phyloP scores from a whole-genome alignment of 345 rosid species.

The Geranium brycei region DNA sequence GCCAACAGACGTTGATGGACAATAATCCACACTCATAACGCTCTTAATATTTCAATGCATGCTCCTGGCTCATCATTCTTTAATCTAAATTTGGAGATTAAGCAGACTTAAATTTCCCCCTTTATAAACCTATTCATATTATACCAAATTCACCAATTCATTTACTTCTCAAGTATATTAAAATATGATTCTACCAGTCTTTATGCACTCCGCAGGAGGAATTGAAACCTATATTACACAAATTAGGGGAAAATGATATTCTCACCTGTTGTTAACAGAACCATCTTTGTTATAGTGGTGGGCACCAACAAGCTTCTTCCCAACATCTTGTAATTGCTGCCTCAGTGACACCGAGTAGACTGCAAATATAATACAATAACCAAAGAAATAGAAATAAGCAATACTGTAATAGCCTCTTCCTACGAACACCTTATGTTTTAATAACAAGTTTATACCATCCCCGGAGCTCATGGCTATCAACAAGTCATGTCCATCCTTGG shows the following conservation, averaged over 20 bases:
- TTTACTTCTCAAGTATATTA: neutral
- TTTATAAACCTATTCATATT: neutral
- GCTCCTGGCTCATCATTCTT: neutral
- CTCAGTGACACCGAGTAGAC: conserved; percentile 25
- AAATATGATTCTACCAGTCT: too few relatives aligned
- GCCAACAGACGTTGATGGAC: neutral
- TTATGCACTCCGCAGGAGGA: neutral
- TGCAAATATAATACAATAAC: conserved; percentile 19
- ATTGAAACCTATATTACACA: neutral
- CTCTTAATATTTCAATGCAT: neutral
- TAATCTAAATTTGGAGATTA: neutral
- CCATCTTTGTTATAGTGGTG: conserved; percentile 96
- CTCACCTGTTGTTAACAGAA: conserved; percentile 77
- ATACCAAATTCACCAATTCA: neutral
- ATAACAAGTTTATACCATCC: neutral
- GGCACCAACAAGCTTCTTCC: conserved; percentile 37
- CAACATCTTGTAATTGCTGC: conserved; percentile 33
- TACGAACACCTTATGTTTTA: conserved; percentile 42
- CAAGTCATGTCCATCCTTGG: neutral
- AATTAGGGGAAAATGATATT: neutral
- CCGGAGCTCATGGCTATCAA: neutral
- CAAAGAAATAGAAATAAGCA: too few relatives aligned
- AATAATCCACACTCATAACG: neutral
- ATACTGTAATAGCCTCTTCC: conserved; percentile 36
- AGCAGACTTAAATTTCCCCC: neutral